Base-by-base conservation (phyloP, 257 asterid species). In the Avicennia marina region DNA sequence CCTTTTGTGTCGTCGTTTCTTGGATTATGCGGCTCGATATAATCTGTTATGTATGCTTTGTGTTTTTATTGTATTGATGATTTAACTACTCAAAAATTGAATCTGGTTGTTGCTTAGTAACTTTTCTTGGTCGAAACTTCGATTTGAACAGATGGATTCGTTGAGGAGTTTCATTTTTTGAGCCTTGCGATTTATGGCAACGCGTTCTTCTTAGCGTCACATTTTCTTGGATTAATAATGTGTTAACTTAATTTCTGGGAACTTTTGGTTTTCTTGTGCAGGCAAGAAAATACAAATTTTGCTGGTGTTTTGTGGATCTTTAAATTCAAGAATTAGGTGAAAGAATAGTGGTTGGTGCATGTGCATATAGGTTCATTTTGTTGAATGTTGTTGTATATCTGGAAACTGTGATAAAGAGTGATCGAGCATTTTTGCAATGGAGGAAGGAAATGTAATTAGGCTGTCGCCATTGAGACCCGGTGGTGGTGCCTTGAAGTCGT, bases 381-480 rank as follows among this genome's bases (percentile, higher is more conserved):
- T 56, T 66, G 36, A 36, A 58, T 71, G 72, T 55, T 61, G 42
- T 69, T 65, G 67, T 58, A 20, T 45, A 36, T 50, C 20, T n/a
- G n/a, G 51, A 49, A 60, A 21, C 27, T 66, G 60, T 49, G 31
- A 62, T 56, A 43, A 49, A 58, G 53, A 40, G 67, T 56, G 33
- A 51, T 55, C 7, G 27, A 45, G 48, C 25, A 22, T 44, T 44
- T 56, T 44, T 67, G 44, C n/a, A 11, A 93, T 93, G 99, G 99
- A 93, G 54, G 99, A 89, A 26, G 71, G 75, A 55, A 81, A 80
- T 71, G 48, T 68, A 50, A 60, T 71, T 25, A 75, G 95, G 75
- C 63, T 65, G 2, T 89, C 94, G 0, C 81, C 94, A 2, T 74
- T 84, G 67, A 82, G 96, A 74, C 76, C 93, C 25, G 66, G 67